These are phyloP conservation scores for Dryas integrifolia DNA, from an alignment of 331 rosid species.

Conservation along the genomic window DNA sequence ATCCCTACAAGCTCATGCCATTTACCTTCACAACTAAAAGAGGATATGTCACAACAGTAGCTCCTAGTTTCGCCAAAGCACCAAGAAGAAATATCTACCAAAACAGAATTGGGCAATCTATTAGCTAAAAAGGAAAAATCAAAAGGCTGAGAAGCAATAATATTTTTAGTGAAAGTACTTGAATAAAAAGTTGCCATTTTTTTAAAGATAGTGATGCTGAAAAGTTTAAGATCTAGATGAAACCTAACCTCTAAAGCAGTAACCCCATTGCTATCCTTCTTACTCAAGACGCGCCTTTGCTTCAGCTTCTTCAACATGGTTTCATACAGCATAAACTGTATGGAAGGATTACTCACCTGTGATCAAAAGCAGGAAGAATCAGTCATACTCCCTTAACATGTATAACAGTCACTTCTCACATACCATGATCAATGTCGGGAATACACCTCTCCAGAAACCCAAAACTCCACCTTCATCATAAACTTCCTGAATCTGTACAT, in stretches of 20 bases:
- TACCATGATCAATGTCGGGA: slow-evolving; percentile 93
- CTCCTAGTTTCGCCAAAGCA: slow-evolving; percentile 95
- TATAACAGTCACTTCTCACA: slow-evolving; percentile 38
- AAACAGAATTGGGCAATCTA: slow-evolving; percentile 32
- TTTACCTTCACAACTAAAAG: slow-evolving; percentile 90
- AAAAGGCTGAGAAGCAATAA: slow-evolving; percentile 6
- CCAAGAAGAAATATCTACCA: slow-evolving; percentile 82
- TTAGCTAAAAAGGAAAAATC: slow-evolving; percentile 18
- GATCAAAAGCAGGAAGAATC: slow-evolving; percentile 38
- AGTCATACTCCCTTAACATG: slow-evolving; percentile 29
- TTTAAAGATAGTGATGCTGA: not conserved
- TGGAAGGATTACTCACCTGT: slow-evolving; percentile 97
- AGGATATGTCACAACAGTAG: slow-evolving; percentile 91
- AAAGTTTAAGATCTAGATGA: slow-evolving; percentile 17
- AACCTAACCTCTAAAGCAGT: slow-evolving; percentile 77
- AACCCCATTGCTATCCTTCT: slow-evolving; percentile 45
- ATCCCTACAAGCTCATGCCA: slow-evolving; percentile 9
- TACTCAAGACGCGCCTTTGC: slow-evolving; percentile 46
- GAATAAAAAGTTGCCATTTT: not conserved
- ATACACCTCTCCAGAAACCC: slow-evolving; percentile 94
- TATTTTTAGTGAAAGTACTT: not conserved
- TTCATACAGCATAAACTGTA: slow-evolving; percentile 96
- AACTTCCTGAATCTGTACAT: slow-evolving; percentile 73
- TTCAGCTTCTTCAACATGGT: slow-evolving; percentile 68
- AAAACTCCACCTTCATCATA: slow-evolving; percentile 69